Conservation (phyloP, 768 basidiomycete species). For the Suillus hirtellus region DNA sequence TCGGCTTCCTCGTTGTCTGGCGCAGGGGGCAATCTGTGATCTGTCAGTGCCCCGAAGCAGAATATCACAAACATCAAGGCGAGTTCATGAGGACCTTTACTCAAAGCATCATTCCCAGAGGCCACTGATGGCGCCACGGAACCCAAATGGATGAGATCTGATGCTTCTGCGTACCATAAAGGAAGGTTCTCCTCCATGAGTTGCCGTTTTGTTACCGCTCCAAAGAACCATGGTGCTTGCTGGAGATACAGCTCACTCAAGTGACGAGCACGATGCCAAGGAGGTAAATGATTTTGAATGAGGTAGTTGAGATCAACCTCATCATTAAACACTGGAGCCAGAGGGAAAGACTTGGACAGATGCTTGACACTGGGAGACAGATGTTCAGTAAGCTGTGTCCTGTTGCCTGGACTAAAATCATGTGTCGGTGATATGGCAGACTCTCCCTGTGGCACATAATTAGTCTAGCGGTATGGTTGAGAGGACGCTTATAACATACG, state of each 20-base stretch:
- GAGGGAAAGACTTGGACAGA: conserved; percentile 49
- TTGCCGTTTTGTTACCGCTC: conserved; percentile 64
- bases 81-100: conserved; percentile 54
- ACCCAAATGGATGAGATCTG: conserved; percentile 25
- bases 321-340: conserved; percentile 39
- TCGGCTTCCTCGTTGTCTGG: conserved; percentile 55
- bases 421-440: conserved; percentile 9
- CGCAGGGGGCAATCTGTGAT: conserved; percentile 49
- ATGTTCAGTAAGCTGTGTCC: conserved; percentile 1
- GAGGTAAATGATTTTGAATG: conserved; percentile 52
- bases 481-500: conserved; percentile 36
- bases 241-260: conserved; percentile 71
- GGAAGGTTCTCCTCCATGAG: conserved; percentile 67
- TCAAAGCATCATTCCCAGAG: conserved; percentile 15
- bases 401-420: background rate
- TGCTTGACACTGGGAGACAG: conserved; percentile 27
- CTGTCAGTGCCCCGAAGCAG: conserved; percentile 61
- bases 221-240: conserved; percentile 82
- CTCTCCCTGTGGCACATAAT: conserved; percentile 26
- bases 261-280: conserved; percentile 56
- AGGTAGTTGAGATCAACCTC: conserved; percentile 47
- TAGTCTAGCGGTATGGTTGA: conserved; percentile 2
- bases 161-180: conserved; percentile 59
- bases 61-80: conserved; percentile 64
- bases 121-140: conserved; percentile 25